Percentiles rank a stretch among this genome's conserved stretches.
Evolutionary conservation across 352 stramenopile genomes (phyloP).

Genomic region (Phytopythium oedochilum): DNA sequence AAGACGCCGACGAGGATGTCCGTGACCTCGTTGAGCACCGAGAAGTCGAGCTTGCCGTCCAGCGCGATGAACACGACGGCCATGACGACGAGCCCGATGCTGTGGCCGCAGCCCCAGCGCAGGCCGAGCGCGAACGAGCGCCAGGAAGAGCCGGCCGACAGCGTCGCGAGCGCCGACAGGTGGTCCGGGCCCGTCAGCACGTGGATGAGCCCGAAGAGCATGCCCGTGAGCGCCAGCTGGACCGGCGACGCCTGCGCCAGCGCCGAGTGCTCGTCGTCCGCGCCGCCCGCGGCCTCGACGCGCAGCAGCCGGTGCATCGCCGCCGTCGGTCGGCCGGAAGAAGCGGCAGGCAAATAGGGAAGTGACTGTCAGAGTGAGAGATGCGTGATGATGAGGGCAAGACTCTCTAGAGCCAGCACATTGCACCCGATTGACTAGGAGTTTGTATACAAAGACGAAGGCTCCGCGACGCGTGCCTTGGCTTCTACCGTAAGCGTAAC

Average conservation of each 20-base stretch:
- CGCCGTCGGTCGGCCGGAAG: no score
- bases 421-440: no score
- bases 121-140: conserved; percentile 78
- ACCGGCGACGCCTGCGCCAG: conserved; percentile 31
- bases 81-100: conserved; percentile 75
- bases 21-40: conserved; percentile 45
- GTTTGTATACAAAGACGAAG: no score
- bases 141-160: conserved; percentile 68
- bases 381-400: no score
- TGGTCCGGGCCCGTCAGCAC: conserved; percentile 81
- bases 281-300: conserved; percentile 21
- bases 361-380: no score
- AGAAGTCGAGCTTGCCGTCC: conserved; percentile 53
- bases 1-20: conserved; percentile 62
- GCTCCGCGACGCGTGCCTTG: no score
- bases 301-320: conserved; percentile 26
- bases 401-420: no score
- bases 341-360: no score
- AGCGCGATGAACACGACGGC: conserved; percentile 58
- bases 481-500: no score
- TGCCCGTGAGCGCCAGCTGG: conserved; percentile 40
- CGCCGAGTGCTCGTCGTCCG: conserved; percentile 17
- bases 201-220: conserved; percentile 61
- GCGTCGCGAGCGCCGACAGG: conserved; percentile 79
- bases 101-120: conserved; percentile 88